These are phyloP conservation scores for Saccharomycopsis schoenii DNA, from an alignment of 805 yeast species.

Conservation along the genomic window DNA sequence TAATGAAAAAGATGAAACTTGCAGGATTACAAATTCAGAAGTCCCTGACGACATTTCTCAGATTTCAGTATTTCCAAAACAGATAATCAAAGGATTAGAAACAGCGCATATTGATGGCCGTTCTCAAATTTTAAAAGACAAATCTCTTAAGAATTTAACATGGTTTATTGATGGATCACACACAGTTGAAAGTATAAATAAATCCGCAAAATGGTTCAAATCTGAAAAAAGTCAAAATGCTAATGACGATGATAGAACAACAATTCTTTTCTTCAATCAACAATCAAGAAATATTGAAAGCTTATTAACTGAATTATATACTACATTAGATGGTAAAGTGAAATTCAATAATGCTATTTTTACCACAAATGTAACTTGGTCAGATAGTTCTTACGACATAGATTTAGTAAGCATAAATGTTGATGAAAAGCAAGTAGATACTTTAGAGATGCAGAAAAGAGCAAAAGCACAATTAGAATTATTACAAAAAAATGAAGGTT, in stretches of 20 bases:
- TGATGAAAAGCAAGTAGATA: conserved; percentile 67
- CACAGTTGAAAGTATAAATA: conserved; percentile 76
- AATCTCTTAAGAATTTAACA: conserved; percentile 35
- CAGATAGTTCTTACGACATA: conserved; percentile 64
- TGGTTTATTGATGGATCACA: conserved; percentile 97
- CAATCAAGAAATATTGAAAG: conserved; percentile 80
- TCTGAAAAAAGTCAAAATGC: conserved; percentile 23
- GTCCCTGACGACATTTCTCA: conserved; percentile 18
- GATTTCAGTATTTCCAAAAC: conserved; percentile 32
- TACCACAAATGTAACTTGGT: conserved; percentile 89
- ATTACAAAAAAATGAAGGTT: conserved; percentile 42
- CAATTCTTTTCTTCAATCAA: conserved; percentile 77
- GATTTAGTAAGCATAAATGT: conserved; percentile 84
- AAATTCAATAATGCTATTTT: conserved; percentile 71
- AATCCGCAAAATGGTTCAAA: conserved; percentile 73
- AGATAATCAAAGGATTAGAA: conserved; percentile 50
- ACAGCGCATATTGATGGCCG: conserved; percentile 89
- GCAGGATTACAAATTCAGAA: conserved; percentile 11
- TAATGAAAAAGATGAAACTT: conserved; percentile 16
- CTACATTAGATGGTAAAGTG: conserved; percentile 30
- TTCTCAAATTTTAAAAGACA: conserved; percentile 58
- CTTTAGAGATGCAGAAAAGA: conserved; percentile 68
- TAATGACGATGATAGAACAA: conserved; percentile 15
- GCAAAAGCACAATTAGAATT: conserved; percentile 62
- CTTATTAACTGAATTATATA: conserved; percentile 46